Percentiles rank a stretch among this genome's conserved stretches.
Evolutionary conservation across 441 rosid genomes (phyloP).

Genomic region (Adansonia rubrostipa): DNA sequence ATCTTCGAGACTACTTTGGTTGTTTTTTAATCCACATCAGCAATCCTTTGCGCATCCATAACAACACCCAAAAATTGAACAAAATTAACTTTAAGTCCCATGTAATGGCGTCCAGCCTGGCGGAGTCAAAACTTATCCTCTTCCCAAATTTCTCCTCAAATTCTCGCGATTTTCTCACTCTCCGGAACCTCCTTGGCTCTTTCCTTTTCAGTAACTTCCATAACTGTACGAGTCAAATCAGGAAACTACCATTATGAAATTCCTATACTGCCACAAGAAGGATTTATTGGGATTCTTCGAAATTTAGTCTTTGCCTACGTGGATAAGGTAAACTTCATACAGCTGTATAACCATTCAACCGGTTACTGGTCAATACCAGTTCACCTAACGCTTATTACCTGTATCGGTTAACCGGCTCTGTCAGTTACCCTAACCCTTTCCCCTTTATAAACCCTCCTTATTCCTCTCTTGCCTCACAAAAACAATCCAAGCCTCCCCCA

Average conservation of each 20-base stretch:
- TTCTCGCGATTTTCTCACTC: slow-evolving; percentile 17
- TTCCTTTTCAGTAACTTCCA: slow-evolving; percentile 32
- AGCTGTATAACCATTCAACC: slow-evolving; percentile 30
- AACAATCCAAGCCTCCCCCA: not conserved
- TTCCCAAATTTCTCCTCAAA: slow-evolving; percentile 14
- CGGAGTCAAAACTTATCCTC: slow-evolving; percentile 33
- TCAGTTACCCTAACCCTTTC: slow-evolving; percentile 30
- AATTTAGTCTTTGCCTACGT: slow-evolving; percentile 30
- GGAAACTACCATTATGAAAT: slow-evolving; percentile 31
- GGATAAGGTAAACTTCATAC: slow-evolving; percentile 26
- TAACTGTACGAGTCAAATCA: slow-evolving; percentile 30
- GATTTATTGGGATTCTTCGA: slow-evolving; percentile 23
- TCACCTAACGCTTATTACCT: slow-evolving; percentile 19
- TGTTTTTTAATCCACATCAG: slow-evolving; percentile 33
- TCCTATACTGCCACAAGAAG: slow-evolving; percentile 2
- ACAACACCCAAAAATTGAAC: not conserved
- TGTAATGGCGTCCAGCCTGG: slow-evolving; percentile 42
- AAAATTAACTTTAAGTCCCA: slow-evolving; percentile 6
- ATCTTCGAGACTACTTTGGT: slow-evolving; percentile 25
- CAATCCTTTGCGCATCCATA: not conserved
- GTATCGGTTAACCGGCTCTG: slow-evolving; percentile 32
- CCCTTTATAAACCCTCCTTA: not conserved
- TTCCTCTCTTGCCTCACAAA: not conserved
- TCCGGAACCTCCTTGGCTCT: not conserved
- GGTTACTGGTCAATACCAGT: slow-evolving; percentile 34